Evolutionary conservation across 768 basidiomycete genomes (phyloP), one percentile per base, ranked within the genome.

Genomic region (Phylloporus arenicola): DNA sequence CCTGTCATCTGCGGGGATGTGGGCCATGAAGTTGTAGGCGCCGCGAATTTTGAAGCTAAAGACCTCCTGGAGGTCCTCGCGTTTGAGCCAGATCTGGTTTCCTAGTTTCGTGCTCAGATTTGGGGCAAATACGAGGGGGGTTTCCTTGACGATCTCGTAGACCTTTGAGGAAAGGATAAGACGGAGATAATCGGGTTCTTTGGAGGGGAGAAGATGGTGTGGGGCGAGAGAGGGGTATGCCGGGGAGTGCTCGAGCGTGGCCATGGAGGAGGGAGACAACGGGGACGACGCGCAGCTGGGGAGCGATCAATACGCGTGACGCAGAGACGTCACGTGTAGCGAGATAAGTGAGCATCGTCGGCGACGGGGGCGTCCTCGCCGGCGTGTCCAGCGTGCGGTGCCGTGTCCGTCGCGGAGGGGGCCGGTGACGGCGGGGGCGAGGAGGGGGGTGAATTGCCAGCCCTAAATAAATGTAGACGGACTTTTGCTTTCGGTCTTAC

Each of bases 21-120:
- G 79, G 19, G 91, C 91, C 95, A 99, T 99, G 61, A 96, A 90
- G 68, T 99, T 99, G 74, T 96, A 99, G 29, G 96, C 96, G 20
- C 96, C 96, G 5, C 96, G 78, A 42, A 98, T 93, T 66, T 99
- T 99, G 83, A 99, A 99, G 67, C 91, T 94, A 68, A 99, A 99
- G 17, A 99, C 96, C 62, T 92, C 86, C 41, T 98, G 95, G 3
- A 96, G 77, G 62, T 99, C 96, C 69, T 99, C 96, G 22, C 96
- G 82, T 71, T 99, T 99, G 51, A 99, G 80, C 83, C 86, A 94
- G 69, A 99, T 87, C 57, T 94, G 81, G 64, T 92, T 92, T 1
- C 96, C 96, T 1, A 98, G 75, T 54, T 86, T 83, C 53, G 85
- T 70, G 59, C 91, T 94, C 19, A 99, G 80, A 63, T 89, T 91